phyloP scores from a whole-genome alignment of 257 asterid species.

The Anisodus acutangulus region DNA sequence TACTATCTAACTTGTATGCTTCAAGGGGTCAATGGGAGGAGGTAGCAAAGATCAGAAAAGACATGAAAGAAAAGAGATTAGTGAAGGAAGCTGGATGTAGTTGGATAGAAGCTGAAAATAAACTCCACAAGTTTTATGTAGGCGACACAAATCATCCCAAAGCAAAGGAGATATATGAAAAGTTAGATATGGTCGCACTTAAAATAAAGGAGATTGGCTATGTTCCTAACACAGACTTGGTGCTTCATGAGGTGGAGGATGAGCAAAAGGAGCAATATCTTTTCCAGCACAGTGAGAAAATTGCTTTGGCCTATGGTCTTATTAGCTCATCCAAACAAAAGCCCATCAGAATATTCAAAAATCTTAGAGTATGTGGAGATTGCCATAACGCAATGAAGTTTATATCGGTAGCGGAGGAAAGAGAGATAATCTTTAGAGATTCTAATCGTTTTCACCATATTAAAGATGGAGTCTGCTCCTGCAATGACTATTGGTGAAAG shows the following conservation, averaged over 20 bases:
- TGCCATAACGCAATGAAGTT: slow-evolving; percentile 82
- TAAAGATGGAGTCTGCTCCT: slow-evolving; percentile 74
- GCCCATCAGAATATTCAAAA: slow-evolving; percentile 75
- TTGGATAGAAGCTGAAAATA: slow-evolving; percentile 82
- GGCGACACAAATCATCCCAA: slow-evolving; percentile 81
- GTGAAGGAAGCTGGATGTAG: slow-evolving; percentile 93
- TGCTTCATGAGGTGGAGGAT: slow-evolving; percentile 88
- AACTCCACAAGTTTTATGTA: slow-evolving; percentile 80
- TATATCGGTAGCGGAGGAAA: slow-evolving; percentile 63
- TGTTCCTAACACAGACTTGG: slow-evolving; percentile 67
- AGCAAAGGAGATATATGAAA: slow-evolving; percentile 66
- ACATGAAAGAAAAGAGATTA: slow-evolving; percentile 71
- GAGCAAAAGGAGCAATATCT: slow-evolving; percentile 71
- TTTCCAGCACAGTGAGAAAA: slow-evolving; percentile 88
- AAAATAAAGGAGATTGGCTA: slow-evolving; percentile 75
- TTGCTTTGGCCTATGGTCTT: slow-evolving; percentile 86
- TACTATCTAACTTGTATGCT: slow-evolving; percentile 79
- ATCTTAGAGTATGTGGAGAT: slow-evolving; percentile 90
- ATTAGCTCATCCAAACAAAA: slow-evolving; percentile 60
- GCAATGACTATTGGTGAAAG: slow-evolving; percentile 81
- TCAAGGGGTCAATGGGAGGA: slow-evolving; percentile 74
- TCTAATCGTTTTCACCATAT: slow-evolving; percentile 91
- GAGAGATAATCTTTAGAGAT: slow-evolving; percentile 85
- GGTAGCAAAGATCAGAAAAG: slow-evolving; percentile 60
- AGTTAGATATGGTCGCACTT: slow-evolving; percentile 47